Evolutionary conservation across 345 rosid species (phyloP).

Genomic region (Eucalyptus caleyi): DNA sequence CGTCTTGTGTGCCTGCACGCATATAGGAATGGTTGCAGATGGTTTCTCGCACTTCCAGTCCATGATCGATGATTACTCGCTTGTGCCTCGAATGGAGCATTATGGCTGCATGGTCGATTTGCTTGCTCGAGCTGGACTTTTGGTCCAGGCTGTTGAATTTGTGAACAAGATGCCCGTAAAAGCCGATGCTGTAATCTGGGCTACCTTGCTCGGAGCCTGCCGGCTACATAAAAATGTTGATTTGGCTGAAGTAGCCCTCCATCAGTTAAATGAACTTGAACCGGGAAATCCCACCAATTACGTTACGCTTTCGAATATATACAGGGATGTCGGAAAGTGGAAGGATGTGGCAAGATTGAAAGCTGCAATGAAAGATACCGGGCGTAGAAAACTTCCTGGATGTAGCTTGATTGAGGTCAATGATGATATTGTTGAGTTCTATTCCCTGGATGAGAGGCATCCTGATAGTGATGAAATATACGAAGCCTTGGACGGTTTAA

Average conservation of each 20-base stretch:
- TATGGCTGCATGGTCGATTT: conserved; percentile 83
- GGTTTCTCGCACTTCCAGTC: conserved; percentile 57
- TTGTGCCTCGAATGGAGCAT: conserved; percentile 71
- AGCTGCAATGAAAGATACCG: conserved; percentile 75
- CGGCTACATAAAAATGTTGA: conserved; percentile 65
- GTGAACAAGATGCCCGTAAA: conserved; percentile 47
- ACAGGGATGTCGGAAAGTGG: conserved; percentile 62
- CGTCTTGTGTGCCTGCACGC: conserved; percentile 59
- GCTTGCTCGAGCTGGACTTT: conserved; percentile 63
- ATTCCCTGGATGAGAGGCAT: conserved; percentile 64
- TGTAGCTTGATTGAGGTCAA: conserved; percentile 65
- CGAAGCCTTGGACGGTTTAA: conserved; percentile 32
- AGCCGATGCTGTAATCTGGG: conserved; percentile 85
- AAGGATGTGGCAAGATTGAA: conserved; percentile 62
- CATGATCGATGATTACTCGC: conserved; percentile 45
- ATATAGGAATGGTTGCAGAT: conserved; percentile 64
- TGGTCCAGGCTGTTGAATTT: conserved; percentile 63
- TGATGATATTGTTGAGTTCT: conserved; percentile 53
- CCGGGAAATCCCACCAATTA: conserved; percentile 70
- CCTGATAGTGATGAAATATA: conserved; percentile 37
- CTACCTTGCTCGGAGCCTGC: conserved; percentile 65
- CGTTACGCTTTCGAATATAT: conserved; percentile 63
- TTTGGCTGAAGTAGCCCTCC: conserved; percentile 58
- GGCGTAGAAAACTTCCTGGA: conserved; percentile 64
- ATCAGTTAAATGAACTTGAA: conserved; percentile 44